A percentile compares a stretch with the other conserved stretches of the same genome.
Evolutionary conservation across 2,329 filamentous ascomycete species (phyloP).

Genomic region (Botryotinia calthae): DNA sequence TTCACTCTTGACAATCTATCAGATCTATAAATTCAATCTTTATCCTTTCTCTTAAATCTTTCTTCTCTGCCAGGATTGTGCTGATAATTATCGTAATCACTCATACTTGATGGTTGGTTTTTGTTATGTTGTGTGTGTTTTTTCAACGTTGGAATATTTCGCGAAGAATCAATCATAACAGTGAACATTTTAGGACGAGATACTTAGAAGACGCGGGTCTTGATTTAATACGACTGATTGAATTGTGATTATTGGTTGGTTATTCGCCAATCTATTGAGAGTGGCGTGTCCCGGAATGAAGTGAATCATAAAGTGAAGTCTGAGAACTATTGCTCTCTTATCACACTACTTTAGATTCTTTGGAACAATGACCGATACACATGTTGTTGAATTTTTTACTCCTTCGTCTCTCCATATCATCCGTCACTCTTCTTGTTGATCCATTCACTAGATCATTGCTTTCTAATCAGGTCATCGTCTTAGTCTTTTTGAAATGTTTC

Average conservation of each 20-base stretch:
- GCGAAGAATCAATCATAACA: not conserved
- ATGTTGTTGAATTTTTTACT: accelerated
- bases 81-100: not conserved
- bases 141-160: accelerated
- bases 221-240: not conserved
- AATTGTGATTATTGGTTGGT: not conserved
- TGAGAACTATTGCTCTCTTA: not conserved
- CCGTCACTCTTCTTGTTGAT: not conserved
- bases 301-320: not conserved
- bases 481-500: not conserved
- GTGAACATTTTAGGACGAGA: not conserved
- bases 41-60: not conserved
- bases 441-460: not conserved
- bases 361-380: not conserved
- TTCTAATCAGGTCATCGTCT: not conserved
- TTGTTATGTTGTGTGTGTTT: not conserved
- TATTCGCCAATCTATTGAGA: not conserved
- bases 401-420: not conserved
- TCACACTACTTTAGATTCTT: no score
- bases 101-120: not conserved
- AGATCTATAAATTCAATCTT: not conserved
- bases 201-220: not conserved
- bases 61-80: not conserved
- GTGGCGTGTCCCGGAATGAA: not conserved
- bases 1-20: not conserved